These are phyloP conservation scores for Diplodia corticola DNA, from an alignment of 2,329 filamentous ascomycete genomes.

Conservation along the genomic window DNA sequence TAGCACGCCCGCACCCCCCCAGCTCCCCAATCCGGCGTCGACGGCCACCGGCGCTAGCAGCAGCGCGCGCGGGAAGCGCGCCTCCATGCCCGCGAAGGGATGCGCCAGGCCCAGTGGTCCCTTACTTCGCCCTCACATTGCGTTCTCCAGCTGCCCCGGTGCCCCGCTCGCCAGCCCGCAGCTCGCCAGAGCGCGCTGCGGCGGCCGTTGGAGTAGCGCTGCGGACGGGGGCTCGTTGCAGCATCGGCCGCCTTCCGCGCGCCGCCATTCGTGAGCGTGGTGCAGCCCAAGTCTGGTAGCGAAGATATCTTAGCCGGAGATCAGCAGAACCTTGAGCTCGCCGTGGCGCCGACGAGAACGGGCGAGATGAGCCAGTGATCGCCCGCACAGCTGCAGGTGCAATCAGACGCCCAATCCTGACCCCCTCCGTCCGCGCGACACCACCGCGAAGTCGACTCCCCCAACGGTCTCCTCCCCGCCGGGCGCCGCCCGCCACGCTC, in stretches of 20 bases:
- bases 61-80: constrained; percentile 14
- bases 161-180: background rate
- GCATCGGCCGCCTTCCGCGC: constrained; percentile 12
- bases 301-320: constrained; percentile 20
- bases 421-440: background rate
- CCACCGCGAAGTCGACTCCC: background rate
- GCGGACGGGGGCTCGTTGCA: background rate
- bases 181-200: background rate
- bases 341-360: constrained; percentile 17
- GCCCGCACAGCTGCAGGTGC: constrained; percentile 8
- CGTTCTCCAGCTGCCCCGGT: background rate
- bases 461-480: constrained; percentile 2
- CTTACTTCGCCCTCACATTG: constrained; percentile 21
- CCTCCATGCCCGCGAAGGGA: constrained; percentile 14
- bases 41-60: constrained; percentile 8
- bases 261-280: constrained; percentile 10
- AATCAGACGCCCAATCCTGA: constrained; percentile 1
- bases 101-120: constrained; percentile 19
- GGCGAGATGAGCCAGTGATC: constrained; percentile 18
- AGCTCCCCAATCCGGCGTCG: constrained; percentile 8
- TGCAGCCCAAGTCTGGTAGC: constrained; percentile 17
- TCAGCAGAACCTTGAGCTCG: constrained; percentile 20
- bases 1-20: background rate
- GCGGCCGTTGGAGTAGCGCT: constrained; percentile 11
- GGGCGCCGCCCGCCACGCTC: background rate